phyloP scores from a whole-genome alignment of 2,329 filamentous ascomycete species.

The Colletotrichum abscissum region DNA sequence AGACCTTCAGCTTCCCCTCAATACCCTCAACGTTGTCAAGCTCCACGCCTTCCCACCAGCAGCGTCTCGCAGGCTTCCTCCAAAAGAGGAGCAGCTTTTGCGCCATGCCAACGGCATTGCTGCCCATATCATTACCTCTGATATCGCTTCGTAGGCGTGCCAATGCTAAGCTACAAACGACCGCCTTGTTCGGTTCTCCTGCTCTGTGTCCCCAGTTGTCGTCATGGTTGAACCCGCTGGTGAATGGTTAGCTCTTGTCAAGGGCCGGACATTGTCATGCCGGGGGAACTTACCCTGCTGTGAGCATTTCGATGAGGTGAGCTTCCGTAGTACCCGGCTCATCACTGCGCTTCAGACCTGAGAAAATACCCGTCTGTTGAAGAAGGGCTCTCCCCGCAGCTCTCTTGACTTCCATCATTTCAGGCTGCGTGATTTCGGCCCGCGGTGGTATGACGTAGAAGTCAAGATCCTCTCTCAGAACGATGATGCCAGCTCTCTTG shows the following conservation, averaged over 20 bases:
- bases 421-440: constrained; percentile 82
- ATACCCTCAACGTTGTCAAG: constrained; percentile 90
- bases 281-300: constrained; percentile 83
- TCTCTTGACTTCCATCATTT: constrained; percentile 97
- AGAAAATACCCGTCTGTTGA: constrained; percentile 94
- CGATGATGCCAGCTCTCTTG: constrained; percentile 97
- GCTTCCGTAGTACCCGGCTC: constrained; percentile 97
- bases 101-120: constrained; percentile 93
- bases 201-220: constrained; percentile 96
- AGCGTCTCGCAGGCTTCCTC: constrained; percentile 94
- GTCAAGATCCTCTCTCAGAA: constrained; percentile 93
- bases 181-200: constrained; percentile 97
- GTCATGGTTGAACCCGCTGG: constrained; percentile 94
- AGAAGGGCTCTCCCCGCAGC: constrained; percentile 89
- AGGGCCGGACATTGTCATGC: background rate
- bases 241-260: constrained; percentile 28
- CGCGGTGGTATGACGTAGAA: constrained; percentile 96
- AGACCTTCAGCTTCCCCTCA: constrained; percentile 93
- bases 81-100: constrained; percentile 98
- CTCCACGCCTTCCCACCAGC: constrained; percentile 99
- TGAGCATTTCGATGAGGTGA: constrained; percentile 99
- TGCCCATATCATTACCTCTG: constrained; percentile 79
- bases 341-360: constrained; percentile 92
- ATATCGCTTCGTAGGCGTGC: constrained; percentile 94
- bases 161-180: constrained; percentile 95